Conservation (phyloP, 306 rosid species). For the Cajanus cajan region DNA sequence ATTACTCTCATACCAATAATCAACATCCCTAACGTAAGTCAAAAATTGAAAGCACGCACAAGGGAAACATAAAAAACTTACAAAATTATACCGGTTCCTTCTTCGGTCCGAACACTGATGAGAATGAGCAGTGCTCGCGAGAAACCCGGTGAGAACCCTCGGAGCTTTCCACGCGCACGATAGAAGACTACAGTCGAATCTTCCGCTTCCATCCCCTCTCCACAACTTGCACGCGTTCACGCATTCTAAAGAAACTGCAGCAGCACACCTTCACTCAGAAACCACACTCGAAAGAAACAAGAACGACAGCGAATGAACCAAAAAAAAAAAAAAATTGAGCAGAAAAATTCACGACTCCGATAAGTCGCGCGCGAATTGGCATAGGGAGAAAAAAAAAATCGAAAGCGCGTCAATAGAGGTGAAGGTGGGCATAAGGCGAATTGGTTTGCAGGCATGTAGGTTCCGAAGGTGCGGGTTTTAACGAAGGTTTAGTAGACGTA, state of each 20-base stretch:
- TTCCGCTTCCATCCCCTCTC: slow-evolving; percentile 81
- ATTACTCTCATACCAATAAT: neutral
- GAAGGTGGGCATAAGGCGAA: slow-evolving; percentile 16
- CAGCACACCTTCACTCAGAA: slow-evolving; percentile 23
- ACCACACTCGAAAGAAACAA: slow-evolving; percentile 28
- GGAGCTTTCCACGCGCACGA: slow-evolving; percentile 97
- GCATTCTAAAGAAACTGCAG: slow-evolving; percentile 90
- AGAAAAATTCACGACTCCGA: slow-evolving; percentile 13
- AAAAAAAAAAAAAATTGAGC: neutral
- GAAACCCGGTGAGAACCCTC: slow-evolving; percentile 87
- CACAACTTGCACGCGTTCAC: slow-evolving; percentile 74
- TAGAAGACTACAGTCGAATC: slow-evolving; percentile 72
- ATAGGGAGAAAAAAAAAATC: neutral
- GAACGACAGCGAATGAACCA: neutral
- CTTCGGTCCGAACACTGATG: slow-evolving; percentile 55
- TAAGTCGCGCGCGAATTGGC: neutral
- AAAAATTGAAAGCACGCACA: slow-evolving; percentile 13
- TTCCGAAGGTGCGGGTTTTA: neutral
- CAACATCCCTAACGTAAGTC: neutral
- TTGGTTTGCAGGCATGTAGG: neutral
- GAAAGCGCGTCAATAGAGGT: neutral
- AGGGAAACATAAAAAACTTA: slow-evolving; percentile 55
- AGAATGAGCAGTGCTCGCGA: slow-evolving; percentile 84
- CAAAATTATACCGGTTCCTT: slow-evolving; percentile 67
- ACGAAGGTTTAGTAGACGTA: slow-evolving; percentile 36